Percentiles rank a stretch among this genome's conserved stretches.
phyloP scores from a whole-genome alignment of 2,329 filamentous ascomycete genomes.

The Apiospora pterosperma region DNA sequence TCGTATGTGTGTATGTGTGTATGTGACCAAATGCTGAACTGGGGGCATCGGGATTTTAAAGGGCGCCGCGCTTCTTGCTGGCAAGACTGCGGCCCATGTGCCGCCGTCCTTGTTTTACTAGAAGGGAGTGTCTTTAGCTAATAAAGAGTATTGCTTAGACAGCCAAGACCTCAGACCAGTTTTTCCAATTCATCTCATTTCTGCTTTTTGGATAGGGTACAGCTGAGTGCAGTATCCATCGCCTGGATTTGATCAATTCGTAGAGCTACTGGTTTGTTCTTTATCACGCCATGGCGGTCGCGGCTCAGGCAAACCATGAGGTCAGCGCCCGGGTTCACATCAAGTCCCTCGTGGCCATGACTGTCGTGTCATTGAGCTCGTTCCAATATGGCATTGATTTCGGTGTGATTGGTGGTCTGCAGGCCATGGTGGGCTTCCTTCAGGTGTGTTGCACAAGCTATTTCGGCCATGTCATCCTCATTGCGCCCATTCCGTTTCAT shows the following conservation, averaged over 20 bases:
- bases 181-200: neutral
- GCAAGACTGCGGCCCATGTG: neutral
- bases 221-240: neutral
- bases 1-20: neutral
- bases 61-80: neutral
- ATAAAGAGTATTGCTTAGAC: neutral
- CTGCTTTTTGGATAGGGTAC: neutral
- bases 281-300: neutral
- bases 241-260: neutral
- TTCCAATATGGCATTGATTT: conserved; percentile 31
- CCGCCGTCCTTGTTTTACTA: neutral
- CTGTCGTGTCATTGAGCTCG: conserved; percentile 25
- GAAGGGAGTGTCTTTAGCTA: neutral
- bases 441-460: conserved; percentile 15
- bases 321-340: neutral
- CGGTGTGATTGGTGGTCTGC: conserved; percentile 28
- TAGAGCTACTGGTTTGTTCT: no score
- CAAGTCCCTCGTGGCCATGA: conserved; percentile 21
- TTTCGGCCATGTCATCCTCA: no score
- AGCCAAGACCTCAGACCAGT: neutral
- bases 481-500: no score
- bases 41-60: neutral
- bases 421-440: conserved; percentile 30
- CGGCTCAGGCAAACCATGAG: neutral
- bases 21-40: neutral